These are phyloP conservation scores for Scutellaria galericulata DNA, from an alignment of 257 asterid species.

Conservation along the genomic window DNA sequence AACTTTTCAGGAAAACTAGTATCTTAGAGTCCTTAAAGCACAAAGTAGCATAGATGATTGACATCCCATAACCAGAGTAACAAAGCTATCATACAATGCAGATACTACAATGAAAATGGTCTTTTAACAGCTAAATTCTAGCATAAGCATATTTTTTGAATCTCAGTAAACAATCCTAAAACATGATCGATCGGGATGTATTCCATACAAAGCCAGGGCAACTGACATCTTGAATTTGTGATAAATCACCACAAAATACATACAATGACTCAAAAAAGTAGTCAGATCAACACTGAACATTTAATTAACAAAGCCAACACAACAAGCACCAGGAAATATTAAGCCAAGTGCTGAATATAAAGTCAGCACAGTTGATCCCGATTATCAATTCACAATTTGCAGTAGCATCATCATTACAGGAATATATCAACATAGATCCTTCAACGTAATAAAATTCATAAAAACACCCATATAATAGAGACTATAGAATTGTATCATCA, in stretches of 20 bases:
- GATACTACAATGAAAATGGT: neutral
- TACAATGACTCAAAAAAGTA: neutral
- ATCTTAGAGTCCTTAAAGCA: neutral
- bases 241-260: neutral
- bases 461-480: neutral
- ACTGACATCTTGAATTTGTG: too few relatives aligned
- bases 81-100: neutral
- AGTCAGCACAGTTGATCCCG: constrained; percentile 22
- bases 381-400: constrained; percentile 26
- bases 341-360: constrained; percentile 21
- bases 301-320: neutral
- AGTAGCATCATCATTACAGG: constrained; percentile 32
- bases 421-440: constrained; percentile 29
- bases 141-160: too few relatives aligned
- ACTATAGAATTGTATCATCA: constrained; percentile 39
- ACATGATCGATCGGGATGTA: too few relatives aligned
- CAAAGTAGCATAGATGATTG: neutral
- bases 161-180: too few relatives aligned
- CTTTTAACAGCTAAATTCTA: neutral
- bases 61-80: neutral
- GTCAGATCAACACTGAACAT: neutral
- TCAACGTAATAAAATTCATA: constrained; percentile 26
- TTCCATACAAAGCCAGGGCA: too few relatives aligned
- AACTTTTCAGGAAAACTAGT: neutral
- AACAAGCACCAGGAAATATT: constrained; percentile 1